phyloP scores from a whole-genome alignment of 805 yeast species.

The Teunomyces barrocoloradensis region DNA sequence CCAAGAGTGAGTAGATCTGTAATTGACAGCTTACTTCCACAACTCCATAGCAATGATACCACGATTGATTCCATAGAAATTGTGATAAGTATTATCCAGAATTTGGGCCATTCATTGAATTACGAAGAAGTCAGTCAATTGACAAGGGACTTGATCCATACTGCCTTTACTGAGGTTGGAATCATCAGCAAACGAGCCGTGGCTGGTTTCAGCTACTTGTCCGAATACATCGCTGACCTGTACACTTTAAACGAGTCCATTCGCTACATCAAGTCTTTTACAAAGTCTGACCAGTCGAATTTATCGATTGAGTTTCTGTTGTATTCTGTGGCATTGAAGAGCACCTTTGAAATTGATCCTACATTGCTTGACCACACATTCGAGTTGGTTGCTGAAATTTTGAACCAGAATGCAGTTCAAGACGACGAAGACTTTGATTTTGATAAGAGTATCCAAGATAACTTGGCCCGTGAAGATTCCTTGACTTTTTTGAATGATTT shows the following conservation, averaged over 20 bases:
- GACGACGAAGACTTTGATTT: slow-evolving; percentile 36
- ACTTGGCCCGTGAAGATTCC: slow-evolving; percentile 52
- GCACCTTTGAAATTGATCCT: slow-evolving; percentile 3
- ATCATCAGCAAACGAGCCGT: slow-evolving; percentile 50
- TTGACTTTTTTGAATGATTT: slow-evolving; percentile 41
- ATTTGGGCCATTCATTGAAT: slow-evolving; percentile 44
- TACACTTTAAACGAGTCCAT: slow-evolving; percentile 6
- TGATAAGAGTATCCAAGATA: slow-evolving; percentile 40
- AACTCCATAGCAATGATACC: slow-evolving; percentile 30
- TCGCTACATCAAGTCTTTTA: not conserved
- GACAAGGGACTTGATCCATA: slow-evolving; percentile 28
- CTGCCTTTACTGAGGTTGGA: slow-evolving; percentile 40
- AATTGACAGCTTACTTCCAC: slow-evolving; percentile 38
- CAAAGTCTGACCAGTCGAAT: not conserved
- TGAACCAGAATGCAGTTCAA: slow-evolving; percentile 3
- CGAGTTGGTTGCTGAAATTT: slow-evolving; percentile 3
- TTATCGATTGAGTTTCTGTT: slow-evolving; percentile 6
- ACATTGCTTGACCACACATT: slow-evolving; percentile 6
- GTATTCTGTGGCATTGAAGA: slow-evolving; percentile 7
- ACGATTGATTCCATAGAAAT: slow-evolving; percentile 61
- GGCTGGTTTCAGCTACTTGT: slow-evolving; percentile 44
- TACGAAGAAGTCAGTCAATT: slow-evolving; percentile 30
- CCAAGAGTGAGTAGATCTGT: slow-evolving; percentile 25
- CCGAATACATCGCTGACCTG: slow-evolving; percentile 15
- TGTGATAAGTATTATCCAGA: slow-evolving; percentile 52